These are phyloP conservation scores for Sclerotinia sclerotiorum DNA, from an alignment of 2,329 filamentous ascomycete genomes.

Conservation along the genomic window DNA sequence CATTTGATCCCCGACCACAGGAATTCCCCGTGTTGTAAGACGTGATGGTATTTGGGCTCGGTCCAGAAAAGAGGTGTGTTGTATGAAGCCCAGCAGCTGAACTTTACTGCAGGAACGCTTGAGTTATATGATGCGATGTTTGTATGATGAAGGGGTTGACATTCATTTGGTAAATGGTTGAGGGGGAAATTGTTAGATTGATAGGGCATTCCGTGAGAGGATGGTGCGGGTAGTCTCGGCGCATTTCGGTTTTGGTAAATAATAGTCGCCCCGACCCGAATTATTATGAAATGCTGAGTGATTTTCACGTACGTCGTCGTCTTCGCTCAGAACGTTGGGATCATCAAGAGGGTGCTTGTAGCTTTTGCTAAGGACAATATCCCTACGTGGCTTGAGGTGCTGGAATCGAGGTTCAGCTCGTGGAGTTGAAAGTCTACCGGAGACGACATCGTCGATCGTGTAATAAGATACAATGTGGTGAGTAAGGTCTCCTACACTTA, in stretches of 20 bases:
- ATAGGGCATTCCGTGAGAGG: constrained; percentile 29
- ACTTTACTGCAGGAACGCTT: constrained; percentile 3
- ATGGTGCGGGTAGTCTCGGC: constrained; percentile 37
- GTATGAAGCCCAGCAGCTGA: constrained; percentile 17
- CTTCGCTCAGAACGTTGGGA: constrained; percentile 44
- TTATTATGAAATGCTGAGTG: constrained; percentile 4
- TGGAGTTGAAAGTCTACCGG: constrained; percentile 56
- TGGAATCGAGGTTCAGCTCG: constrained; percentile 52
- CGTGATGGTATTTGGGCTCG: background rate
- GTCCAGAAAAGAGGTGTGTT: background rate
- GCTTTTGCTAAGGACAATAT: constrained; percentile 62
- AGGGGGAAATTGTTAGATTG: constrained; percentile 27
- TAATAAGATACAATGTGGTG: constrained; percentile 93
- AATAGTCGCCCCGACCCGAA: background rate
- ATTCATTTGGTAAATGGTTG: constrained; percentile 31
- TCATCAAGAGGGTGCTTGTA: constrained; percentile 68
- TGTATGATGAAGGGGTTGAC: constrained; percentile 29
- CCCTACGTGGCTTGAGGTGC: constrained; percentile 54
- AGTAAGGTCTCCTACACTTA: constrained; percentile 69
- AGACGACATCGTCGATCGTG: constrained; percentile 73
- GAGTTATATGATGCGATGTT: constrained; percentile 21
- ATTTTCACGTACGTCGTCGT: constrained; percentile 29
- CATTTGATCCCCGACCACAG: constrained; percentile 2
- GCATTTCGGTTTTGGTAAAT: constrained; percentile 35
- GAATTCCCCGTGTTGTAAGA: constrained; percentile 24